Conservation (phyloP, 306 rosid genomes). For the Quercus gilva region DNA sequence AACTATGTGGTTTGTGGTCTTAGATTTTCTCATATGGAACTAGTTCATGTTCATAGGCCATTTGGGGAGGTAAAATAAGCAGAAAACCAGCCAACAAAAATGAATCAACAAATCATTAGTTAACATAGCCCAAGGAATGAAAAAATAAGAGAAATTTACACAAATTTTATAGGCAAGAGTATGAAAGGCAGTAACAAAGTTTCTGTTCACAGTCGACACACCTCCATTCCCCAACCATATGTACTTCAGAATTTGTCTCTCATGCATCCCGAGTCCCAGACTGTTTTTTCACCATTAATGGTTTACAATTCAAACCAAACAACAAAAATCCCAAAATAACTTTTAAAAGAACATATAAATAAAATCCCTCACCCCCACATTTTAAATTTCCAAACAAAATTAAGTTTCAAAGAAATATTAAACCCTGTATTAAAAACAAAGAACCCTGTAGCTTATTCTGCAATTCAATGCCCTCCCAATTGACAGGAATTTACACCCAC, state of each 20-base stretch:
- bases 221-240: constrained; percentile 16
- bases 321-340: constrained; percentile 4
- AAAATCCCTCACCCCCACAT: constrained; percentile 22
- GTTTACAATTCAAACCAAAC: constrained; percentile 24
- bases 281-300: constrained; percentile 8
- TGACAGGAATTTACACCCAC: constrained; percentile 1
- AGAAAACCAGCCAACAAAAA: neutral
- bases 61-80: too few species aligned
- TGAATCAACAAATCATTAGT: neutral
- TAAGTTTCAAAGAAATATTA: constrained; percentile 21
- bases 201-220: constrained; percentile 13
- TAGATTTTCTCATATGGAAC: too few species aligned
- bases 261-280: neutral
- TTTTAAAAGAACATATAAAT: constrained; percentile 24
- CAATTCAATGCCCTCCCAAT: constrained; percentile 1
- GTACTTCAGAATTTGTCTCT: constrained; percentile 15
- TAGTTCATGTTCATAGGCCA: neutral
- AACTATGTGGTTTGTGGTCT: too few species aligned
- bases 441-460: constrained; percentile 13
- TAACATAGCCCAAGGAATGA: neutral
- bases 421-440: constrained; percentile 32
- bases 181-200: constrained; percentile 17
- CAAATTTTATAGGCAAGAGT: constrained; percentile 30
- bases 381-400: constrained; percentile 17
- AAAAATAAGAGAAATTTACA: constrained; percentile 33